Base-by-base conservation (phyloP, 2,329 filamentous ascomycete species). In the Nigrospora oryzae region DNA sequence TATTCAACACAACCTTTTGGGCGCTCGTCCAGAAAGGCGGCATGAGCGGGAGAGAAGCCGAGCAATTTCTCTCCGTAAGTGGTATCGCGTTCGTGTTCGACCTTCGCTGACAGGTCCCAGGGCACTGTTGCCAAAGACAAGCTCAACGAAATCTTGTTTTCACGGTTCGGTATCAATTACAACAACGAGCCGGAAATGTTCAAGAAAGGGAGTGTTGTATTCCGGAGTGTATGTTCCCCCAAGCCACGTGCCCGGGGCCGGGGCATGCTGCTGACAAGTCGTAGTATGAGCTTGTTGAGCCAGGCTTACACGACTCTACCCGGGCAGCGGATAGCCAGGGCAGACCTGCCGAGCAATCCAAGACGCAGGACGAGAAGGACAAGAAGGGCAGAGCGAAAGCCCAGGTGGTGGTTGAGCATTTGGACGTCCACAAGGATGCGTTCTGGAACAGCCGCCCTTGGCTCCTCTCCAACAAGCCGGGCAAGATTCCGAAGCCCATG, bases 1-100 rank as follows among this genome's bases (percentile, higher is more conserved):
- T 98, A 5, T 98, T 96, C 66, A 98, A 98, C 62, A 98, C 93
- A 0, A 88, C 89, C 0, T 97, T 97, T 63, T 98, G 93, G 93
- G 74, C 84, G 1, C 71, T 98, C 56, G 84, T 97, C 17, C 80
- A 88, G 51, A 70, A 80, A 40, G 90, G 87, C 2, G 86, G 84
- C 0, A 76, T 93, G 69, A 82, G 78, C 43, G 77, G 81, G 30
- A 84, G 82, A 42, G 84, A 88, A 47, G 93, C 93, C 0, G 91
- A 97, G 61, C 77, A 84, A 57, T 77, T 79, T 47, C 75, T 98
- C 38, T 83, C 86, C 55, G 86, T 86, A 61, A 53, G 70, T 56
- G n/a, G 11, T 19, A 10, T 14, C 34, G 3, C 19, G 16, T 3
- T 28, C 23, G 23, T 7, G 23, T 16, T 2, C 15, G 10, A 7